Percentiles rank a stretch among this genome's conserved stretches.
Evolutionary conservation across 805 yeast genomes (phyloP).

Genomic region (Spencermartinsiella europaea): DNA sequence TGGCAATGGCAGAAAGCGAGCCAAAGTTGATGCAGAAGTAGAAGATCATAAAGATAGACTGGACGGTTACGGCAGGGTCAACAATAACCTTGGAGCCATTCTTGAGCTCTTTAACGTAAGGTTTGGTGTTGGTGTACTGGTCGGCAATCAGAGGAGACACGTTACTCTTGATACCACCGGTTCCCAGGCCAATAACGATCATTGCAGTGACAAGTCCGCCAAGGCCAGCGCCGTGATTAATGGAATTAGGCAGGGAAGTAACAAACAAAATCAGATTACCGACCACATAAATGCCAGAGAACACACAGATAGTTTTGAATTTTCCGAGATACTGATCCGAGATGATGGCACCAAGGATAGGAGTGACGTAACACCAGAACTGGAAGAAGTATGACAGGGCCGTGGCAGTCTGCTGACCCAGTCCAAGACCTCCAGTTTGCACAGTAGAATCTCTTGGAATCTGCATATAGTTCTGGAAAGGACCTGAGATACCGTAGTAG

Average conservation of each 20-base stretch:
- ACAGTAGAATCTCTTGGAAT: slow-evolving; percentile 22
- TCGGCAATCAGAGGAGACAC: slow-evolving; percentile 72
- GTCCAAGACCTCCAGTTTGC: slow-evolving; percentile 50
- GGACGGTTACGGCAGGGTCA: slow-evolving; percentile 67
- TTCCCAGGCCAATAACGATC: slow-evolving; percentile 64
- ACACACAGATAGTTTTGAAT: slow-evolving; percentile 59
- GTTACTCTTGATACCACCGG: slow-evolving; percentile 78
- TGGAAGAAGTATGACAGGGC: slow-evolving; percentile 71
- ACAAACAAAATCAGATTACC: slow-evolving; percentile 62
- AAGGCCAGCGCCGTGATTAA: slow-evolving; percentile 42
- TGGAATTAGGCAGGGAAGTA: slow-evolving; percentile 62
- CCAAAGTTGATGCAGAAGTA: slow-evolving; percentile 76
- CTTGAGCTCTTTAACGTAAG: slow-evolving; percentile 51
- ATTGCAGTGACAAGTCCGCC: slow-evolving; percentile 59
- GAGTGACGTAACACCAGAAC: slow-evolving; percentile 79
- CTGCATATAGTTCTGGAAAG: slow-evolving; percentile 77
- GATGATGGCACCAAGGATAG: slow-evolving; percentile 67
- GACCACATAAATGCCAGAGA: slow-evolving; percentile 52
- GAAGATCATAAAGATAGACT: slow-evolving; percentile 69
- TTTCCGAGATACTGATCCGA: slow-evolving; percentile 75
- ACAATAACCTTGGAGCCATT: slow-evolving; percentile 63
- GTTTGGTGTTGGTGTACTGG: slow-evolving; percentile 58
- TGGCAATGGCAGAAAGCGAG: slow-evolving; percentile 67
- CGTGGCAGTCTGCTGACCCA: slow-evolving; percentile 60
- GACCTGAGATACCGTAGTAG: slow-evolving; percentile 71